A percentile compares a stretch with the other conserved stretches of the same genome.
Conservation (phyloP, 2,329 filamentous ascomycete genomes). For the Fusarium sp. region DNA sequence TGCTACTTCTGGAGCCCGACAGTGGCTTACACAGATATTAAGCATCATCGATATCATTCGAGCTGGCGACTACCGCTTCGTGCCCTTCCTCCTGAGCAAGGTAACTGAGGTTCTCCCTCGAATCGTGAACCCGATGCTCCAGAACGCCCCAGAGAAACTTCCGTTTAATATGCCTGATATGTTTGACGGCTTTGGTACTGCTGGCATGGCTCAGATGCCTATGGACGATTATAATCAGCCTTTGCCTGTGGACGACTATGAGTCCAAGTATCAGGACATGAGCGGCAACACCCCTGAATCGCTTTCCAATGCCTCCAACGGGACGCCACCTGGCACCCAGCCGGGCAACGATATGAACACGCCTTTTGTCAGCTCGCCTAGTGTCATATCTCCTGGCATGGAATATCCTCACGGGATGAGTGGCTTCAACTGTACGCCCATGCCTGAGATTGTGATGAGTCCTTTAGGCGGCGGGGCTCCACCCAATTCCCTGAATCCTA, state of each 20-base stretch:
- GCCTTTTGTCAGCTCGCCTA: slow-evolving; percentile 64
- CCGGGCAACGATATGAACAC: slow-evolving; percentile 55
- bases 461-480: slow-evolving; percentile 53
- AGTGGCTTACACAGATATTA: slow-evolving; percentile 77
- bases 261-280: slow-evolving; percentile 54
- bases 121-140: slow-evolving; percentile 69
- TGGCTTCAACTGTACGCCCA: slow-evolving; percentile 58
- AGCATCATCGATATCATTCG: slow-evolving; percentile 76
- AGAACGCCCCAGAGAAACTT: slow-evolving; percentile 66
- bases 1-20: slow-evolving; percentile 70
- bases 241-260: slow-evolving; percentile 57
- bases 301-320: slow-evolving; percentile 47
- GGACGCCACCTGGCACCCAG: slow-evolving; percentile 46
- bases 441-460: slow-evolving; percentile 66
- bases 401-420: slow-evolving; percentile 60
- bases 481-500: slow-evolving; percentile 35
- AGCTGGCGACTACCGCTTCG: slow-evolving; percentile 79
- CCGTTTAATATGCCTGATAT: slow-evolving; percentile 63
- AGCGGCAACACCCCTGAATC: slow-evolving; percentile 51
- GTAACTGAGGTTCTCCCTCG: slow-evolving; percentile 76
- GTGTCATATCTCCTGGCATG: slow-evolving; percentile 63
- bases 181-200: slow-evolving; percentile 73
- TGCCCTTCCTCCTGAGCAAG: slow-evolving; percentile 81
- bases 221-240: slow-evolving; percentile 63
- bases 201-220: slow-evolving; percentile 66